Evolutionary conservation across 257 asterid species (phyloP).

Genomic region (Solanum lignicaule): DNA sequence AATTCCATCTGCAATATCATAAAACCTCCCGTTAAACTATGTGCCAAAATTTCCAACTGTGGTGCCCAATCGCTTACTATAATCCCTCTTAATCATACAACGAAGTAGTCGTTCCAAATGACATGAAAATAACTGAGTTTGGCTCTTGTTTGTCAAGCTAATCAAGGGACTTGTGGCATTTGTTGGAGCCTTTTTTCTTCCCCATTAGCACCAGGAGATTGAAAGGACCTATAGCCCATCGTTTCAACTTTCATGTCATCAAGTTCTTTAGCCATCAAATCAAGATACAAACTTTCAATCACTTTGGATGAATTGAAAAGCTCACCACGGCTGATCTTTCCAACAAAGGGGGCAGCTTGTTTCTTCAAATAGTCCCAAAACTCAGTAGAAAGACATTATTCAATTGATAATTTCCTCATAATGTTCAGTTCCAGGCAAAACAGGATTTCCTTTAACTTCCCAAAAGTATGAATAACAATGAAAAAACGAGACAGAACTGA

Average conservation of each 20-base stretch:
- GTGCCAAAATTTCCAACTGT: too few species aligned
- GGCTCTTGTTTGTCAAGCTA: constrained; percentile 23
- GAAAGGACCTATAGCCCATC: too few species aligned
- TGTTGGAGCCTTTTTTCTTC: neutral
- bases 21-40: too few species aligned
- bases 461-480: too few species aligned
- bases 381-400: neutral
- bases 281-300: neutral
- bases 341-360: neutral
- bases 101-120: neutral
- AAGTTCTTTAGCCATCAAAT: neutral
- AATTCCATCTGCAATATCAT: too few species aligned
- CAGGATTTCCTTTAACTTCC: too few species aligned
- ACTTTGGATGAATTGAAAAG: neutral
- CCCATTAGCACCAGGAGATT: too few species aligned
- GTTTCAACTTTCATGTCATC: too few species aligned
- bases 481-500: too few species aligned
- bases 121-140: neutral
- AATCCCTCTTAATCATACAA: neutral
- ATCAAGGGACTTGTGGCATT: constrained; percentile 24
- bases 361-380: neutral
- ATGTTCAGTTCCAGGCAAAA: too few species aligned
- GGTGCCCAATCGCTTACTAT: too few species aligned
- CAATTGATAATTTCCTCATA: too few species aligned
- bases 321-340: neutral